Evolutionary conservation across 768 basidiomycete genomes (phyloP), one percentile per base, ranked within the genome.

Genomic region (Lactarius hengduanensis): DNA sequence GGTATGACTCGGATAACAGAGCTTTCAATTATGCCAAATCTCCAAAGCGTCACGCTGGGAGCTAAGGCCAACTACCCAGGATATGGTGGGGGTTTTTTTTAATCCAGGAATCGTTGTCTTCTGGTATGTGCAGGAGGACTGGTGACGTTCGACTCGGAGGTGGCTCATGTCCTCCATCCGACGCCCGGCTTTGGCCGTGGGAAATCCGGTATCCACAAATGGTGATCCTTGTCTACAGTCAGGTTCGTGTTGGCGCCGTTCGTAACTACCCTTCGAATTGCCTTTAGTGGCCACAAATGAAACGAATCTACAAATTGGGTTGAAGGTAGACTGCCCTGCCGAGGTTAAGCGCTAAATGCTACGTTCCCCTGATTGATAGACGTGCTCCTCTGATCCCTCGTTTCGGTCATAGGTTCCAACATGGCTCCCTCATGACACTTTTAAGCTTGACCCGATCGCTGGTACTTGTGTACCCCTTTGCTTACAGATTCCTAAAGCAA

Each of bases 231-330:
- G 53, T 62, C 30, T 34, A 4, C 45, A 22, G 45, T 13, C 36
- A 38, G 36, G 36, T 3, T 38, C 36, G 36, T 38, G 34, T 34
- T 34, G 34, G 34, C 16, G 8, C 6, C 20, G 7, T 10, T 22
- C 38, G 16, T 28, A 9, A 57, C 34, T 8, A 10, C 10, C 45
- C 28, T 59, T 59, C 57, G 54, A 59, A 36, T 55, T 59, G 30
- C 64, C 50, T 13, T 60, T 60, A 18, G 36, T 41, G 32, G 0
- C 11, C n/a, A 34, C 45, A 22, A 10, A 16, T 61, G 45, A 61
- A 62, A 54, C 53, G 34, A 22, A 30, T 9, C 3, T 8, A 61
- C 55, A 61, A 61, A 66, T 57, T 22, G 34, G 55, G 59, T 9
- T 56, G 11, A 20, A 30, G 22, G 34, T 22, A 45, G 55, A 32